Evolutionary conservation across 108 stramenopile genomes (phyloP).

Genomic region (Ochromonas danica): DNA sequence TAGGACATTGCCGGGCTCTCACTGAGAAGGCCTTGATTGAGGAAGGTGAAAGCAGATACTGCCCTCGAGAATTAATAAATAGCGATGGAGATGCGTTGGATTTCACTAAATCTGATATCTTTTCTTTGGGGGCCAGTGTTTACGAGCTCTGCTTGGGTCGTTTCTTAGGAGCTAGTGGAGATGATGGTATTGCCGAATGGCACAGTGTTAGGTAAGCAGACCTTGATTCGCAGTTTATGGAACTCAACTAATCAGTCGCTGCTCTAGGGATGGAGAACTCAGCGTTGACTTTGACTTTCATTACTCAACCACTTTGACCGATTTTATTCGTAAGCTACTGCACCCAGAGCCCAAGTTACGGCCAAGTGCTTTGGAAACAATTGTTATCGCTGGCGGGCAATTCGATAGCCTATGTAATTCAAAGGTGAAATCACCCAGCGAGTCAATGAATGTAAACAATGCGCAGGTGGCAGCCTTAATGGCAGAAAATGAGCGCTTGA

Average conservation of each 20-base stretch:
- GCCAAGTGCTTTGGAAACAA: too few species aligned
- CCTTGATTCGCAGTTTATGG: background rate
- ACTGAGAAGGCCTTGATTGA: background rate
- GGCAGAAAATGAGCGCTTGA: too few species aligned
- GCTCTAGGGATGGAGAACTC: background rate
- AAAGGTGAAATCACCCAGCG: too few species aligned
- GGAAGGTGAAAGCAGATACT: background rate
- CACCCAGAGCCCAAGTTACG: too few species aligned
- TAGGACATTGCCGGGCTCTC: background rate
- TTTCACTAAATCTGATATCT: constrained; percentile 88
- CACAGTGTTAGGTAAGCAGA: background rate
- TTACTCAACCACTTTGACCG: too few species aligned
- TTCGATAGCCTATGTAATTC: too few species aligned
- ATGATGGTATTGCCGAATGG: background rate
- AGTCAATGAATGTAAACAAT: too few species aligned
- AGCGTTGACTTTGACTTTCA: too few species aligned
- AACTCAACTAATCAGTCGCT: background rate
- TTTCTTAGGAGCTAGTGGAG: constrained; percentile 57
- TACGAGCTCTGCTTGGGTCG: constrained; percentile 77
- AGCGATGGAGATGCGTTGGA: constrained; percentile 39
- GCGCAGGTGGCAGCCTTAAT: too few species aligned
- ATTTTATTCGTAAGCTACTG: too few species aligned
- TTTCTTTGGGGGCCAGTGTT: constrained; percentile 80
- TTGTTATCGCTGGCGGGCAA: too few species aligned
- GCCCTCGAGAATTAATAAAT: background rate